Percentiles rank a stretch among this genome's conserved stretches.
phyloP scores from a whole-genome alignment of 129 eudicot species.

The Pulicaria dysenterica region DNA sequence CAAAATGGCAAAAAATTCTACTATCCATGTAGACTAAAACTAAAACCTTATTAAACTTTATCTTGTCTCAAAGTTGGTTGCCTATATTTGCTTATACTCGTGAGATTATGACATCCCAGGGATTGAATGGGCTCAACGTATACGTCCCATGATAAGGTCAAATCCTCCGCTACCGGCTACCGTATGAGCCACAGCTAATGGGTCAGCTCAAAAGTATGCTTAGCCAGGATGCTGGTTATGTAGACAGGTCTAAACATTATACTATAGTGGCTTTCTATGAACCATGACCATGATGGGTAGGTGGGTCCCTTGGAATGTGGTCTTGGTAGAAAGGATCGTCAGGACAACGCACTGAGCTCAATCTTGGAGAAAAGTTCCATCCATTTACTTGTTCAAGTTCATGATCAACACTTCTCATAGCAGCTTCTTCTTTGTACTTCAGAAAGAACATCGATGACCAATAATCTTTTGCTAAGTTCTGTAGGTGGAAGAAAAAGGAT shows the following conservation, averaged over 20 bases:
- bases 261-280: slow-evolving; percentile 10
- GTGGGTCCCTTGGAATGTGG: slow-evolving; percentile 38
- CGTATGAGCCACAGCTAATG: background rate
- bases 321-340: slow-evolving; percentile 92
- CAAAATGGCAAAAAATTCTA: background rate
- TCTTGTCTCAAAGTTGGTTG: slow-evolving; percentile 13
- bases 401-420: slow-evolving; percentile 44
- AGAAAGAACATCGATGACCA: slow-evolving; percentile 78
- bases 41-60: background rate
- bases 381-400: slow-evolving; percentile 59
- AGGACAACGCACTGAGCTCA: slow-evolving; percentile 72
- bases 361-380: slow-evolving; percentile 69
- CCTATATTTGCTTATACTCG: slow-evolving; percentile 8
- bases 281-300: slow-evolving; percentile 28
- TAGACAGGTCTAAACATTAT: slow-evolving; percentile 11
- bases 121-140: slow-evolving; percentile 7
- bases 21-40: slow-evolving; percentile 6
- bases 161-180: background rate
- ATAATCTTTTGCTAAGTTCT: slow-evolving; percentile 84
- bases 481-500: slow-evolving; percentile 5
- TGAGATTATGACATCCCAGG: background rate
- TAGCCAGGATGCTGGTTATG: background rate
- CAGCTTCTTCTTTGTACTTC: slow-evolving; percentile 69
- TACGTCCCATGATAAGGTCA: slow-evolving; percentile 8
- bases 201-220: background rate